These are phyloP conservation scores for Gossypium australe DNA, from an alignment of 345 rosid species.

Conservation along the genomic window DNA sequence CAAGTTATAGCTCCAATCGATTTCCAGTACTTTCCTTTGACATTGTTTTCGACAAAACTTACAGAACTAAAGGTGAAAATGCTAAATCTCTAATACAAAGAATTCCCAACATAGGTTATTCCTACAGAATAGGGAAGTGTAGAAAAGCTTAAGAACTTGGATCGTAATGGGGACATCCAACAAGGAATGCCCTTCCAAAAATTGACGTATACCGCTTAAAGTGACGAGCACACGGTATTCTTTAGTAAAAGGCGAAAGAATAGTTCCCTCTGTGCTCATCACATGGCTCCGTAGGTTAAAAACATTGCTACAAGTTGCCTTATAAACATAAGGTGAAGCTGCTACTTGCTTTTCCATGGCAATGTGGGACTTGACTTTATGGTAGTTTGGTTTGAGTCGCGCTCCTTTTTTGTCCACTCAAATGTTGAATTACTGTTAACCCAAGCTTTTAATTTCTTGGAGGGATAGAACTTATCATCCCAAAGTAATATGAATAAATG, in stretches of 20 bases:
- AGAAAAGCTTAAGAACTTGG: not conserved
- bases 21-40: too few species aligned
- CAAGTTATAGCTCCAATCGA: too few species aligned
- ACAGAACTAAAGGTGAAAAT: too few species aligned
- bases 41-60: too few species aligned
- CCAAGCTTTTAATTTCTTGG: not conserved
- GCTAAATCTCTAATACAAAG: too few species aligned
- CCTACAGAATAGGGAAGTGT: too few species aligned
- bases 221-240: slow-evolving; percentile 31
- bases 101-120: too few species aligned
- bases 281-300: not conserved
- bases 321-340: not conserved
- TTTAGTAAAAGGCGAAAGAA: slow-evolving; percentile 52
- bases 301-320: rapidly evolving
- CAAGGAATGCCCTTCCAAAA: not conserved
- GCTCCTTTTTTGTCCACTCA: not conserved
- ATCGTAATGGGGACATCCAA: not conserved
- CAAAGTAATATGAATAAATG: too few species aligned
- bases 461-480: not conserved
- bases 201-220: not conserved
- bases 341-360: not conserved
- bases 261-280: slow-evolving; percentile 27
- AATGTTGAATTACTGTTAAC: not conserved
- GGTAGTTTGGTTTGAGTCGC: not conserved
- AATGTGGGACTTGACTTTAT: not conserved